Percentiles rank a stretch among this genome's conserved stretches.
These are phyloP conservation scores for Graphiopsis chlorocephala DNA, from an alignment of 2,329 filamentous ascomycete genomes.

Conservation along the genomic window DNA sequence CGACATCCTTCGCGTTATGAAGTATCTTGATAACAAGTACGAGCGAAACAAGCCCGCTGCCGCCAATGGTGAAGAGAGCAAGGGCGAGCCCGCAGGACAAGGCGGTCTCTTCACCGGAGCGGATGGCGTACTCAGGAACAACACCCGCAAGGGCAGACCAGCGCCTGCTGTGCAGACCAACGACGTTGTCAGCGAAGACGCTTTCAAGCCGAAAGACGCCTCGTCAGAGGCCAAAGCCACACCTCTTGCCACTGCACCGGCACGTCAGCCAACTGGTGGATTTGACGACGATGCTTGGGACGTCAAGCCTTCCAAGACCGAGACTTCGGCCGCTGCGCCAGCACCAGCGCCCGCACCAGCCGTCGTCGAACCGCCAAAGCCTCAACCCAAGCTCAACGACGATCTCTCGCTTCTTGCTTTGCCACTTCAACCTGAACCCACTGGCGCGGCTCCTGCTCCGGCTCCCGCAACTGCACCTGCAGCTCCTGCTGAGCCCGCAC, in stretches of 20 bases:
- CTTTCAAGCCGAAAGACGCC: slow-evolving; percentile 63
- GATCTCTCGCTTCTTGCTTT: slow-evolving; percentile 68
- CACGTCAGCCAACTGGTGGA: slow-evolving; percentile 52
- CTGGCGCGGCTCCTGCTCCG: slow-evolving; percentile 43
- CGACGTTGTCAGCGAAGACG: slow-evolving; percentile 83
- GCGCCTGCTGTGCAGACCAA: slow-evolving; percentile 81
- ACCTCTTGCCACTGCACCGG: slow-evolving; percentile 48
- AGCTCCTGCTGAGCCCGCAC: slow-evolving; percentile 17
- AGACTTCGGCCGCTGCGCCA: slow-evolving; percentile 36
- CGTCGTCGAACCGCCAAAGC: slow-evolving; percentile 40
- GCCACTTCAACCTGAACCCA: slow-evolving; percentile 57
- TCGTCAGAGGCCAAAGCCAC: slow-evolving; percentile 48
- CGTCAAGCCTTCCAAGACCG: slow-evolving; percentile 74
- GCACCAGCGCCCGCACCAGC: slow-evolving; percentile 36
- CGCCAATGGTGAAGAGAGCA: slow-evolving; percentile 37
- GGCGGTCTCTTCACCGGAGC: slow-evolving; percentile 87
- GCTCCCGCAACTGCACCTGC: slow-evolving; percentile 34
- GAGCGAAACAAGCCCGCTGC: slow-evolving; percentile 57
- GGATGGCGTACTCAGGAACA: slow-evolving; percentile 87
- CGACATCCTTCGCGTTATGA: slow-evolving; percentile 94
- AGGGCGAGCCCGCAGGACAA: slow-evolving; percentile 28
- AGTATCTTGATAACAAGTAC: slow-evolving; percentile 77
- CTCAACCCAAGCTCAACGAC: slow-evolving; percentile 59
- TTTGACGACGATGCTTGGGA: slow-evolving; percentile 99
- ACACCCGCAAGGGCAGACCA: slow-evolving; percentile 87